Percentiles rank a stretch among this genome's conserved stretches.
phyloP scores from a whole-genome alignment of 2,329 filamentous ascomycete species.

The Cercospora sojina region DNA sequence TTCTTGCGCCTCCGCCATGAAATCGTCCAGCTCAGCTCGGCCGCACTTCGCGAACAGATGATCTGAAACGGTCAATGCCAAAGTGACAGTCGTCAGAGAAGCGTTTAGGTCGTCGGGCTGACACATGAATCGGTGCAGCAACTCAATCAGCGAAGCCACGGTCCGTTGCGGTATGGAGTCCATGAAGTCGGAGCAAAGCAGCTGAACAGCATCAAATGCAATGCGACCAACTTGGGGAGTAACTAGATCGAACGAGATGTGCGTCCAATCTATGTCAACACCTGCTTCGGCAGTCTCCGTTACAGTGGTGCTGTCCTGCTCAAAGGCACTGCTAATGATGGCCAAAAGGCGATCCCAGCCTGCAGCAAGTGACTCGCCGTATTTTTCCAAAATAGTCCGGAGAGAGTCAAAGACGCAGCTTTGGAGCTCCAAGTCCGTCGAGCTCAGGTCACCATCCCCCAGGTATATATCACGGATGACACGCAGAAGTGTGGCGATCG shows the following conservation, averaged over 20 bases:
- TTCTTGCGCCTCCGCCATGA: slow-evolving; percentile 25
- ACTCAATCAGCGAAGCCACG: slow-evolving; percentile 80
- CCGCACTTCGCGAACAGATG: slow-evolving; percentile 62
- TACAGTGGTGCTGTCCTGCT: slow-evolving; percentile 37
- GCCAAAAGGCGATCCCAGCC: slow-evolving; percentile 87
- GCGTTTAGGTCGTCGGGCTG: slow-evolving; percentile 94
- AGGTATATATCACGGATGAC: slow-evolving; percentile 44
- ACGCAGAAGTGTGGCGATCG: slow-evolving; percentile 43
- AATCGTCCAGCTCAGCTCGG: slow-evolving; percentile 37
- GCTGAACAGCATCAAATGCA: slow-evolving; percentile 83
- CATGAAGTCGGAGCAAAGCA: slow-evolving; percentile 94
- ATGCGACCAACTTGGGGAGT: slow-evolving; percentile 78
- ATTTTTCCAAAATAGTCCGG: slow-evolving; percentile 77
- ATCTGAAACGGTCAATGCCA: slow-evolving; percentile 94
- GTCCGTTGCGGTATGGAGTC: slow-evolving; percentile 65
- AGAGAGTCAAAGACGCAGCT: slow-evolving; percentile 66
- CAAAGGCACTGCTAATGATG: slow-evolving; percentile 79
- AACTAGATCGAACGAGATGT: slow-evolving; percentile 40
- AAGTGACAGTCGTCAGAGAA: slow-evolving; percentile 90
- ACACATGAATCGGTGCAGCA: slow-evolving; percentile 82
- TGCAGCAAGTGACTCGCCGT: slow-evolving; percentile 75
- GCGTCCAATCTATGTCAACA: slow-evolving; percentile 32
- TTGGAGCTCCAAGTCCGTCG: slow-evolving; percentile 58
- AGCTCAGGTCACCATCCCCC: slow-evolving; percentile 31
- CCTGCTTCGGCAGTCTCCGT: slow-evolving; percentile 17